Evolutionary conservation across 345 rosid species (phyloP), one percentile per base, ranked within the genome.

Genomic region (Jatropha curcas): DNA sequence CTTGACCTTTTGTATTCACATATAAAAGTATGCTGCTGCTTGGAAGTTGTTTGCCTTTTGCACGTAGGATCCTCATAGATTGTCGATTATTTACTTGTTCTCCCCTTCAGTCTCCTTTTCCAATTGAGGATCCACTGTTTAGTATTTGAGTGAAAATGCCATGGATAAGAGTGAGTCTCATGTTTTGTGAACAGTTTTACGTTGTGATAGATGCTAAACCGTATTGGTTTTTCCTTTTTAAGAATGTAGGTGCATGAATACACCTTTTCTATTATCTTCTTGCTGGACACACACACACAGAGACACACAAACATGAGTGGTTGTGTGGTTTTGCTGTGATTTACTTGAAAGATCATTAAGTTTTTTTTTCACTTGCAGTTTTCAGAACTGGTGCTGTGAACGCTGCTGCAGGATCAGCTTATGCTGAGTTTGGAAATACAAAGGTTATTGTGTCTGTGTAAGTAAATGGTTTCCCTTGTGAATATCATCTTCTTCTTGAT

Each of bases 381-480:
- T 91, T 95, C 78, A 89, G 88, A 74, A 92, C 96, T 0, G 90
- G 92, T 31, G 90, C 96, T 39, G 99, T 92, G 69, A 92, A 82
- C 61, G 85, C 93, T 81, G 98, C 98, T 71, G 84, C 96, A 35
- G 97, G 99, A 43, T 92, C 97, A 80, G 98, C 99, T 69, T 95
- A 91, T 80, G 98, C 97, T 39, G 98, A 92, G 82, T 88, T 92
- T 75, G 99, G 97, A 61, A 90, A 88, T 73, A 92, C 98, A 41
- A 90, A 95, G 82, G 99, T 92, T 77, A 92, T 95, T 41, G 98
- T 92, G 69, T 95, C 99, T 4, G 93, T 95, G 98, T 95, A 83
- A 90, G 99, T 90, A 65, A 68, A 45, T 63, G 62, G 33, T 58
- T 41, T 68, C 14, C 59, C 34, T 43, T 41, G 17, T 56, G 20